phyloP scores from a whole-genome alignment of 2,329 filamentous ascomycete species.

The Apiospora arundinis region DNA sequence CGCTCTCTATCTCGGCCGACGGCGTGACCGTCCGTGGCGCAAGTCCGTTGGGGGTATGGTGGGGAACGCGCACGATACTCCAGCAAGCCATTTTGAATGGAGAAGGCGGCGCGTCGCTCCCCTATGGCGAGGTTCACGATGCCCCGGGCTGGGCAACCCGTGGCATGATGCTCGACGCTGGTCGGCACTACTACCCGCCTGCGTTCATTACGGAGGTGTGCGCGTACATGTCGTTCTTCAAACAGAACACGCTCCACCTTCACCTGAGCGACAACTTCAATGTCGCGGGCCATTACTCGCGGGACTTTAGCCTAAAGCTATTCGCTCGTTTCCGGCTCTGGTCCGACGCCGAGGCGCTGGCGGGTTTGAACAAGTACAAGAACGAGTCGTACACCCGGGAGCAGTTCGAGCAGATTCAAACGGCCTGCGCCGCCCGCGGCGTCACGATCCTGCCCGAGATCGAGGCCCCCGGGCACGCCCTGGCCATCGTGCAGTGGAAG shows the following conservation, averaged over 20 bases:
- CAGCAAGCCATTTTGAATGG: constrained; percentile 54
- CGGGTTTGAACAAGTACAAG: constrained; percentile 53
- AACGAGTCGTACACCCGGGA: constrained; percentile 62
- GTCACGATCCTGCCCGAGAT: constrained; percentile 66
- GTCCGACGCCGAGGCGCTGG: constrained; percentile 54
- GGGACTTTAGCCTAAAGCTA: constrained; percentile 53
- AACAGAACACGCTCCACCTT: constrained; percentile 64
- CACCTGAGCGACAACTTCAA: constrained; percentile 64
- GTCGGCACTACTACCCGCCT: constrained; percentile 61
- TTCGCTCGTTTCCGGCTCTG: constrained; percentile 62
- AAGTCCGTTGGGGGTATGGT: constrained; percentile 62
- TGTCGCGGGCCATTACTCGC: constrained; percentile 53
- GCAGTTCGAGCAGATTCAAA: constrained; percentile 60
- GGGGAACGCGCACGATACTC: constrained; percentile 62
- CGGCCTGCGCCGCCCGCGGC: constrained; percentile 57
- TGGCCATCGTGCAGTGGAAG: constrained; percentile 65
- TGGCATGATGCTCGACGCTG: constrained; percentile 58
- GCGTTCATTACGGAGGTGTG: constrained; percentile 63
- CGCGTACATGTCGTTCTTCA: constrained; percentile 66
- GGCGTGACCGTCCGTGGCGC: constrained; percentile 57
- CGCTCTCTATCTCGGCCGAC: constrained; percentile 46
- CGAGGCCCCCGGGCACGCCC: constrained; percentile 63
- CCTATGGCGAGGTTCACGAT: constrained; percentile 52
- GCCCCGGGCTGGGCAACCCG: constrained; percentile 56
- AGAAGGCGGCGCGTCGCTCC: constrained; percentile 43